These are phyloP conservation scores for Aspergillus tubingensis DNA, from an alignment of 2,329 filamentous ascomycete genomes.

Conservation along the genomic window DNA sequence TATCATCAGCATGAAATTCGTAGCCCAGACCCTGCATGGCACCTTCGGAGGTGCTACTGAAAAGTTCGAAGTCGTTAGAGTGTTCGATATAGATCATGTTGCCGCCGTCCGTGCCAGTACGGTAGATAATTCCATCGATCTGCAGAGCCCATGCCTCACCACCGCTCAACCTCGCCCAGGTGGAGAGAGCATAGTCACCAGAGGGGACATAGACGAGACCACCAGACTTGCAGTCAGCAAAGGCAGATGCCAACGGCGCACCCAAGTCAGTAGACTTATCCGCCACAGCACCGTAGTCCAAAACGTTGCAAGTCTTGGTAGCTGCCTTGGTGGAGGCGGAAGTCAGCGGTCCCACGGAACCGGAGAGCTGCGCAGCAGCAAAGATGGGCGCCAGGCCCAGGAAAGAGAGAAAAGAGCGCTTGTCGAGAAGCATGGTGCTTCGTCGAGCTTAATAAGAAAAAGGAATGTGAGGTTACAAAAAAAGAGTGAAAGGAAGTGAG, in stretches of 20 bases:
- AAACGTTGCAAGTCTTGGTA: constrained; percentile 53
- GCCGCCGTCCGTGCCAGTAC: constrained; percentile 51
- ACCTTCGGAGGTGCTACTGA: constrained; percentile 54
- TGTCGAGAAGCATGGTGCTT: constrained; percentile 13
- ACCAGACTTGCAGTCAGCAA: constrained; percentile 54
- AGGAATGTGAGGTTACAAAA: not conserved
- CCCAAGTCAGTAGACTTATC: constrained; percentile 56
- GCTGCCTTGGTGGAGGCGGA: constrained; percentile 46
- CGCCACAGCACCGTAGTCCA: constrained; percentile 55
- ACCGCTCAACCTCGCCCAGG: constrained; percentile 52
- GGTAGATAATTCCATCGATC: constrained; percentile 56
- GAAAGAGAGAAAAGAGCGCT: constrained; percentile 13
- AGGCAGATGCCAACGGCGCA: constrained; percentile 51
- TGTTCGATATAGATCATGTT: constrained; percentile 58
- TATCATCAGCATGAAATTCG: constrained; percentile 47
- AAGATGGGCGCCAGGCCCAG: constrained; percentile 29
- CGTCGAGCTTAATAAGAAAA: not conserved
- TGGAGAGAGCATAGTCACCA: constrained; percentile 53
- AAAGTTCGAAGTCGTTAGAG: constrained; percentile 56
- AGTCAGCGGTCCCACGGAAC: constrained; percentile 50
- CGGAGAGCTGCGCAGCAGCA: constrained; percentile 42
- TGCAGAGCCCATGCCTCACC: constrained; percentile 55
- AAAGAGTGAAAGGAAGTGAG: constrained; percentile 1
- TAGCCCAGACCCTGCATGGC: constrained; percentile 58
- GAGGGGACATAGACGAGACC: constrained; percentile 55